Evolutionary conservation across 2,329 filamentous ascomycete genomes (phyloP).

Genomic region (Setomelanomma holmii): DNA sequence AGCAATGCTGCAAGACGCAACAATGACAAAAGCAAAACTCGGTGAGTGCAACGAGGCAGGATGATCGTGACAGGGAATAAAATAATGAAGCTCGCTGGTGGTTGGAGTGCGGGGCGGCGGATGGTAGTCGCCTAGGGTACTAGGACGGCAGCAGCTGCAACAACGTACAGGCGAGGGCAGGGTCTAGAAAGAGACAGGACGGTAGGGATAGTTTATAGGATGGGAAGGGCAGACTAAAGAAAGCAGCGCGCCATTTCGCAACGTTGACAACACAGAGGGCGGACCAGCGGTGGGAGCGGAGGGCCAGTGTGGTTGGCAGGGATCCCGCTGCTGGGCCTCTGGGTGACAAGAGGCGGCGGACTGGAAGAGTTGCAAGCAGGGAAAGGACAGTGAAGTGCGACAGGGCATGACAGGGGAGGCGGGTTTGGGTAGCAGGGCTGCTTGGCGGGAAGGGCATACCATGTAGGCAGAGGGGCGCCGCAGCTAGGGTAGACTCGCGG

Average conservation of each 20-base stretch:
- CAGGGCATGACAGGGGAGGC: slow-evolving; percentile 41
- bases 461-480: slow-evolving; percentile 48
- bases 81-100: slow-evolving; percentile 18
- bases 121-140: slow-evolving; percentile 30
- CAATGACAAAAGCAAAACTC: slow-evolving; percentile 14
- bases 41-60: slow-evolving; percentile 6
- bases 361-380: slow-evolving; percentile 28
- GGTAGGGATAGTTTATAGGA: slow-evolving; percentile 46
- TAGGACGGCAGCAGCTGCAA: slow-evolving; percentile 28
- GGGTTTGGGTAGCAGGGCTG: slow-evolving; percentile 40
- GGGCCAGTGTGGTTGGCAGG: slow-evolving; percentile 34
- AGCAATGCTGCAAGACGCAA: slow-evolving; percentile 33
- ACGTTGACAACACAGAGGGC: slow-evolving; percentile 43
- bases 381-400: slow-evolving; percentile 34
- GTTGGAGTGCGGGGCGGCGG: slow-evolving; percentile 28
- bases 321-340: slow-evolving; percentile 39
- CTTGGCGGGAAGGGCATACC: slow-evolving; percentile 52
- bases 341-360: slow-evolving; percentile 40
- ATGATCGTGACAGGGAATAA: slow-evolving; percentile 23
- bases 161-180: slow-evolving; percentile 44
- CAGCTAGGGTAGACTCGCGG: slow-evolving; percentile 42
- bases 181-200: slow-evolving; percentile 40
- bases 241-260: slow-evolving; percentile 23
- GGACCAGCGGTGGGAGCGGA: slow-evolving; percentile 39
- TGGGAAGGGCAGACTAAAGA: slow-evolving; percentile 39